phyloP scores from a whole-genome alignment of 2,329 filamentous ascomycete species.

The Aspergillus brasiliensis region DNA sequence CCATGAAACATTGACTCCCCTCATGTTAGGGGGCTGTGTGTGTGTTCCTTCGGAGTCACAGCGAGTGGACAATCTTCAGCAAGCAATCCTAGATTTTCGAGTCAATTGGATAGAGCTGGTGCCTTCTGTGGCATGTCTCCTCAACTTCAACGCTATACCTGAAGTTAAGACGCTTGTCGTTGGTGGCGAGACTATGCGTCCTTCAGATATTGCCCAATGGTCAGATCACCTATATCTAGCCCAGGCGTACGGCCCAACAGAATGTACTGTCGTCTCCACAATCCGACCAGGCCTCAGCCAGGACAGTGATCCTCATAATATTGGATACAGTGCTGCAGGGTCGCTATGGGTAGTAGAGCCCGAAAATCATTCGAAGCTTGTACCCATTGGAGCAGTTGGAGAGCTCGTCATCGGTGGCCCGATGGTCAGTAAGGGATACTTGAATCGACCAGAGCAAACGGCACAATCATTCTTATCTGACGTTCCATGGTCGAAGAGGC shows the following conservation, averaged over 20 bases:
- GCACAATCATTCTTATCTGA: background rate
- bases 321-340: background rate
- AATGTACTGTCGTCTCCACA: background rate
- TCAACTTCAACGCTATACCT: slow-evolving; percentile 27
- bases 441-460: slow-evolving; percentile 2
- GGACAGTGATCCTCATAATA: background rate
- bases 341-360: slow-evolving; percentile 4
- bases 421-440: background rate
- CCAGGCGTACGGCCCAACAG: slow-evolving; percentile 11
- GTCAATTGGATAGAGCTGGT: background rate
- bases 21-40: slow-evolving; percentile 8
- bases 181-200: background rate
- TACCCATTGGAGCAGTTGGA: slow-evolving; percentile 8
- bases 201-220: background rate
- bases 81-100: slow-evolving; percentile 27
- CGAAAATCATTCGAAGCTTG: background rate
- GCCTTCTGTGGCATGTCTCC: background rate
- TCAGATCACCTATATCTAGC: background rate
- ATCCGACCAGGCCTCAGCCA: background rate
- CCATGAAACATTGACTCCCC: background rate
- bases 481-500: background rate
- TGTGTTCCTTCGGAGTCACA: slow-evolving; percentile 14
- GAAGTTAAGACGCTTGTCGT: slow-evolving; percentile 42
- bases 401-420: slow-evolving; percentile 2
- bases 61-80: slow-evolving; percentile 34